Base-by-base conservation (phyloP, 192 early-diverging fungal species). In the Coemansia javaensis region DNA sequence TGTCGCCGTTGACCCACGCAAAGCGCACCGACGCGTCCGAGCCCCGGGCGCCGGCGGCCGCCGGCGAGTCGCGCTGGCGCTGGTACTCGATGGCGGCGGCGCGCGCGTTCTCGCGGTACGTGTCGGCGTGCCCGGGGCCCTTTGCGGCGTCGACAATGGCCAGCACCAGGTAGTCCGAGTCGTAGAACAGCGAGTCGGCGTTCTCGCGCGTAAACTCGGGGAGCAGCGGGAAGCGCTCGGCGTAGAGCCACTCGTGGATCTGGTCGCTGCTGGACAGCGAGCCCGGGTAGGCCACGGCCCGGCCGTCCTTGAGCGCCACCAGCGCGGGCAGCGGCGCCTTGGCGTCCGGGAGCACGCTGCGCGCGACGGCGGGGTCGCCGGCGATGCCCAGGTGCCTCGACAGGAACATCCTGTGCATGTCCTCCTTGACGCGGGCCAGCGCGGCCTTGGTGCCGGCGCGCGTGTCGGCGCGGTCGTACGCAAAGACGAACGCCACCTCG, bases 151-250 rank as follows among this genome's bases (percentile, higher is more conserved):
- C 79, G 14, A 90, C 58, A 3, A 90, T 47, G 4, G 69, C 79
- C 50, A 94, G 58, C 0, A 88, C 77, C 1, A 91, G 59, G 40
- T 81, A 64, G 37, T 80, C 75, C 16, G 81, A 66, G 38, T 82
- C 75, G 24, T 82, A 77, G 53, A 93, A 74, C 53, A 90, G 76
- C 2, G 78, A 71, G 27, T 85, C 81, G 13, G 86, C 73, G 49
- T 90, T 91, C 21, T 74, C 69, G 42, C 78, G 71, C n/a, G 66
- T 73, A 14, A 93, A 52, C 25, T 78, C 61, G 2, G 85, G 71
- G 10, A 88, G 77, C 20, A 88, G 52, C 12, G 88, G 81, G 47
- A 80, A 77, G 36, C 84, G 82, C 60, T 86, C 80, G 27, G 54
- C 64, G 14, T 79, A 65, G 42, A 89, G 80, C 81, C 82, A 88